Percentiles rank a stretch among this genome's conserved stretches.
These are phyloP conservation scores for Oehlia diaphana DNA, from an alignment of 192 early-diverging fungal species.

Conservation along the genomic window DNA sequence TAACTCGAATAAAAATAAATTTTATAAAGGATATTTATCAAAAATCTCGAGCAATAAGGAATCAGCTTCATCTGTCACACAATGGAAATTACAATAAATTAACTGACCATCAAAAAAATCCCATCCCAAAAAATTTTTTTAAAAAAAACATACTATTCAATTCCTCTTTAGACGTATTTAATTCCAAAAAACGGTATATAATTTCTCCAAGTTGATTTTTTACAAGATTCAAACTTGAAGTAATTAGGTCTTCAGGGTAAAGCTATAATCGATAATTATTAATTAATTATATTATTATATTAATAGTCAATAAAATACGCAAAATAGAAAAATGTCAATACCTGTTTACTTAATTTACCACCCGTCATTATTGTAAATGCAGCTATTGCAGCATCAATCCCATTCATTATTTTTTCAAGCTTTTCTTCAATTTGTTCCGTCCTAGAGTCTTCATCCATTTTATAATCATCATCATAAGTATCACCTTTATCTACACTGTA, in stretches of 20 bases:
- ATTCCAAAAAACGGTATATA: constrained; percentile 22
- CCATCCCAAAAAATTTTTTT: neutral
- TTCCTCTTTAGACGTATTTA: constrained; percentile 6
- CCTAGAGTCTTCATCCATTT: constrained; percentile 13
- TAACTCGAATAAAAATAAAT: neutral
- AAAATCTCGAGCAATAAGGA: constrained; percentile 1
- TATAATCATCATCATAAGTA: constrained; percentile 5
- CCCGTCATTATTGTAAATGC: constrained; percentile 30
- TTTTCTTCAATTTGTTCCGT: constrained; percentile 8
- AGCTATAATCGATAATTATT: constrained; percentile 1
- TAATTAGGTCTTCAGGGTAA: constrained; percentile 31
- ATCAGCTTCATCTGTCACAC: constrained; percentile 11
- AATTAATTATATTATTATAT: neutral
- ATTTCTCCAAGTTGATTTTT: constrained; percentile 27
- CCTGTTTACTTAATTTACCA: constrained; percentile 31
- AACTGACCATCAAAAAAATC: too few relatives aligned
- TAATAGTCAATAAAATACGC: neutral
- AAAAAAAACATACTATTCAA: constrained; percentile 25
- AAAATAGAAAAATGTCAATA: neutral
- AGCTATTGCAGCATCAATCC: constrained; percentile 25
- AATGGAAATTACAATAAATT: neutral
- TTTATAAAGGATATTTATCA: constrained; percentile 24
- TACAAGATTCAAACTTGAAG: constrained; percentile 27
- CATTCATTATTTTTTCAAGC: constrained; percentile 22
- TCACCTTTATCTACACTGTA: neutral